These are phyloP conservation scores for Xylaria cubensis DNA, from an alignment of 495 filamentous ascomycete genomes.

Conservation along the genomic window DNA sequence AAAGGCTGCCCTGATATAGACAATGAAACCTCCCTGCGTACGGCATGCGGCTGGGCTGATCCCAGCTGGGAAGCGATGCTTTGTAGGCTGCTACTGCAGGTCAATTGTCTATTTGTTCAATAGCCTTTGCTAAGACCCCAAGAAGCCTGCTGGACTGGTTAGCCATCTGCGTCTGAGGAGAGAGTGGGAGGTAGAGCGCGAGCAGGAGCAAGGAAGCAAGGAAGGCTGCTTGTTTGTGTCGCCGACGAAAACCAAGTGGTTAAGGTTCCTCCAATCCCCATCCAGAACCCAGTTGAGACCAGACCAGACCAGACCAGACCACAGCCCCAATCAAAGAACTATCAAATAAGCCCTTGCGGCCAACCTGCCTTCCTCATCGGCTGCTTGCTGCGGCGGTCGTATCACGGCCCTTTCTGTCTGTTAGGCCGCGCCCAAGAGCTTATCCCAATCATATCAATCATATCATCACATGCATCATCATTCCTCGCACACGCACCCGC, in stretches of 20 bases:
- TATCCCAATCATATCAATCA: conserved; percentile 20
- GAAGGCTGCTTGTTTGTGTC: conserved; percentile 29
- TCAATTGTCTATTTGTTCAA: conserved; percentile 13
- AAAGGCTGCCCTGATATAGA: conserved; percentile 16
- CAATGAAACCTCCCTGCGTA: conserved; percentile 25
- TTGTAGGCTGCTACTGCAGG: conserved; percentile 20
- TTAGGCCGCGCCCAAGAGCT: conserved; percentile 12
- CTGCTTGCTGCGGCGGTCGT: conserved; percentile 35
- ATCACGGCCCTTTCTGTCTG: conserved; percentile 33
- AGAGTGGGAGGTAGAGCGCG: not conserved
- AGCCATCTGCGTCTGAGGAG: not conserved
- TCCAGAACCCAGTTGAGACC: conserved; percentile 33
- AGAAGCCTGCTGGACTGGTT: conserved; percentile 15
- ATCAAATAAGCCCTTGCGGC: conserved; percentile 32
- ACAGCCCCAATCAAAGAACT: conserved; percentile 33
- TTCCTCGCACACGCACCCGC: conserved; percentile 10
- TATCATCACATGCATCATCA: conserved; percentile 12
- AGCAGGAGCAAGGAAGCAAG: conserved; percentile 1
- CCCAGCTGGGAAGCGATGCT: conserved; percentile 24
- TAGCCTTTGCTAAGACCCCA: conserved; percentile 19
- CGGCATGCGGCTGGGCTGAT: conserved; percentile 28
- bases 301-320: conserved; percentile 27
- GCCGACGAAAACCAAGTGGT: conserved; percentile 38
- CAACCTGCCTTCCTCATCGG: conserved; percentile 33
- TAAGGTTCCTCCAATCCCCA: conserved; percentile 39